Percentiles rank a stretch among this genome's conserved stretches.
These are phyloP conservation scores for Neurospora sp. DNA, from an alignment of 495 filamentous ascomycete genomes.

Conservation along the genomic window DNA sequence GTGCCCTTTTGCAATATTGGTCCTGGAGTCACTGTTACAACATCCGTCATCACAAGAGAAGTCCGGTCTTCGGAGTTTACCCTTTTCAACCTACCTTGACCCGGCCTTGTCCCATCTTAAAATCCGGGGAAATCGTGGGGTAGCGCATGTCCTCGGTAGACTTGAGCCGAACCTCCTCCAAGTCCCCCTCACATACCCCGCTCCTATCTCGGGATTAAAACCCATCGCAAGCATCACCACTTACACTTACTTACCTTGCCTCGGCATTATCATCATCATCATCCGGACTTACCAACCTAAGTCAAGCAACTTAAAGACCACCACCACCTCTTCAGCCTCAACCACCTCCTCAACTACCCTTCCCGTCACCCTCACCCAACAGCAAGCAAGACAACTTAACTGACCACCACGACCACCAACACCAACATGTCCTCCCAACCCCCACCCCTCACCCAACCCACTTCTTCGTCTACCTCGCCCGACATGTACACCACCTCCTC, in stretches of 20 bases:
- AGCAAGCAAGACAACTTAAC: neutral
- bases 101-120: neutral
- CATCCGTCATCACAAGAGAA: neutral
- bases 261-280: neutral
- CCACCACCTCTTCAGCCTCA: neutral
- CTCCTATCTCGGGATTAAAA: neutral
- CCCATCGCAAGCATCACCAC: neutral
- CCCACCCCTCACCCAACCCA: neutral
- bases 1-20: neutral
- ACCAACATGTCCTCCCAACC: neutral
- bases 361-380: neutral
- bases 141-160: neutral
- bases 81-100: neutral
- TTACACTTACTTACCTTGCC: neutral
- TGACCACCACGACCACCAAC: neutral
- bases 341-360: neutral
- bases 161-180: neutral
- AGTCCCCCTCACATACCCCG: neutral
- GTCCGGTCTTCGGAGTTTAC: neutral
- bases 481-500: constrained; percentile 43
- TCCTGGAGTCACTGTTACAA: neutral
- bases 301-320: neutral
- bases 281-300: neutral
- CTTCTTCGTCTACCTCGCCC: neutral
- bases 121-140: neutral